phyloP scores from a whole-genome alignment of 768 basidiomycete genomes.

The Psilocybe tampanensis region DNA sequence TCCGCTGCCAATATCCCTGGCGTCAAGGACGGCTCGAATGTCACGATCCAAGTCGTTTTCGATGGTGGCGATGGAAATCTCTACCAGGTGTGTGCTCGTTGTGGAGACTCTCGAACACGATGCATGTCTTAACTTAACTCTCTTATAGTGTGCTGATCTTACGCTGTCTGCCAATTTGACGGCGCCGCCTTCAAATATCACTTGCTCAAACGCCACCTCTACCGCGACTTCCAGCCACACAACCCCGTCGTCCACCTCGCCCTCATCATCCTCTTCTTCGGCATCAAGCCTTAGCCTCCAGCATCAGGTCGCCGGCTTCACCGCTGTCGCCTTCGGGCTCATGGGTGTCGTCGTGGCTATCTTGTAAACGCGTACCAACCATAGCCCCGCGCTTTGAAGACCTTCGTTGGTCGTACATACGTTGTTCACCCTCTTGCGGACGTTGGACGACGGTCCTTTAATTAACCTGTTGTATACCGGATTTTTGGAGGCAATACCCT shows the following conservation, averaged over 20 bases:
- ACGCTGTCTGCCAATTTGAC: conserved; percentile 51
- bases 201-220: conserved; percentile 37
- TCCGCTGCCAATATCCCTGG: conserved; percentile 42
- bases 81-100: conserved; percentile 53
- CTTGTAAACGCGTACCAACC: conserved; percentile 10
- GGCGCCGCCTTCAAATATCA: conserved; percentile 44
- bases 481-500: no score
- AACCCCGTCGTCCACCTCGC: no score
- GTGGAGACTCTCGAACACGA: conserved; percentile 27
- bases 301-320: conserved; percentile 10
- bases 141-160: conserved; percentile 70
- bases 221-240: conserved; percentile 6
- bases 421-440: no score
- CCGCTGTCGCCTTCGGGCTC: conserved; percentile 22
- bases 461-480: no score
- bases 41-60: conserved; percentile 66
- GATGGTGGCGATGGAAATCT: conserved; percentile 69
- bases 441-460: no score
- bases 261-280: conserved; percentile 13
- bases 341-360: conserved; percentile 22
- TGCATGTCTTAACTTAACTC: not conserved
- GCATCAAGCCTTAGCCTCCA: conserved; percentile 3
- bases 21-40: conserved; percentile 62
- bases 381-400: no score
- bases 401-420: no score